These are phyloP conservation scores for Candida easanensis DNA, from an alignment of 805 yeast genomes.

Conservation along the genomic window DNA sequence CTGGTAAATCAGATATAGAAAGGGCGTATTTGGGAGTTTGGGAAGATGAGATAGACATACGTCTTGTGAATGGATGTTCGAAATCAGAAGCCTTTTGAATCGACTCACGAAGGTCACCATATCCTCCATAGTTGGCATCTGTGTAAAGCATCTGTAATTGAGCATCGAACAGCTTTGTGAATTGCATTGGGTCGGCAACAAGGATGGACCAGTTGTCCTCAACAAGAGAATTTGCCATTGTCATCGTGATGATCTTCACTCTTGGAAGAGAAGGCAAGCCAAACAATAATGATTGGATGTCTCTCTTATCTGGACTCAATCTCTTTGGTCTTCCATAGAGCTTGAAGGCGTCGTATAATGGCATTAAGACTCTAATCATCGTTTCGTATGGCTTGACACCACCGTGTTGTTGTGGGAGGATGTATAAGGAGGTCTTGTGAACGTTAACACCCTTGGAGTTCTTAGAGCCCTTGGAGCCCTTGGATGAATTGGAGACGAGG, in stretches of 20 bases:
- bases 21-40: conserved; percentile 12
- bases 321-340: conserved; percentile 73
- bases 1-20: conserved; percentile 11
- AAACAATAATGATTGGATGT: conserved; percentile 56
- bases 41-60: conserved; percentile 8
- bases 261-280: conserved; percentile 75
- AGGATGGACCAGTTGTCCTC: conserved; percentile 18
- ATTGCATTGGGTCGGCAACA: not conserved
- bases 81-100: conserved; percentile 1
- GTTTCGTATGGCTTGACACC: conserved; percentile 73
- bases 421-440: conserved; percentile 35
- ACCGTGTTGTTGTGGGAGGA: conserved; percentile 70
- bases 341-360: conserved; percentile 66
- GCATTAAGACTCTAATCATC: conserved; percentile 66
- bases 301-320: conserved; percentile 55
- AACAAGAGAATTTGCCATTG: conserved; percentile 12
- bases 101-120: conserved; percentile 10
- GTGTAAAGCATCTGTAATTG: conserved; percentile 9
- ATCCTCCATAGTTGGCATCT: conserved; percentile 10
- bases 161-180: conserved; percentile 2
- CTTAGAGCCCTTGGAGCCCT: too few species aligned
- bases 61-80: conserved; percentile 15
- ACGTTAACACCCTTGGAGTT: conserved; percentile 10
- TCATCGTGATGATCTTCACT: conserved; percentile 46
- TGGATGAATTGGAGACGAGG: conserved; percentile 9